phyloP scores from a whole-genome alignment of 352 stramenopile species.

The Phytopythium oedochilum region DNA sequence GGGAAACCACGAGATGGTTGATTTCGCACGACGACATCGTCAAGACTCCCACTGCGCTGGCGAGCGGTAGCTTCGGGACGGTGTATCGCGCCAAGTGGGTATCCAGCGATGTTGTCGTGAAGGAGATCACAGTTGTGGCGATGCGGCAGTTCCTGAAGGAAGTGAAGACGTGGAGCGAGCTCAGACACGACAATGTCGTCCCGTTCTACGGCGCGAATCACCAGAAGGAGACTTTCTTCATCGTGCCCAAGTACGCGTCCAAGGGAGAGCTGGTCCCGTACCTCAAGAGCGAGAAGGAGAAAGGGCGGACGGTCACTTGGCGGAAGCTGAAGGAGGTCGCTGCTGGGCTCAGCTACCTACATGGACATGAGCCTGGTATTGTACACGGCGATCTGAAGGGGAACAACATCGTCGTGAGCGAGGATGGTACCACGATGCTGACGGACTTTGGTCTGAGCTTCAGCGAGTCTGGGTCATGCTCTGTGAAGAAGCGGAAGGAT shows the following conservation, averaged over 20 bases:
- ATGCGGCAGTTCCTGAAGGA: constrained; percentile 9
- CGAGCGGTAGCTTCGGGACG: constrained; percentile 2
- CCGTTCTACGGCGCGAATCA: constrained; percentile 15
- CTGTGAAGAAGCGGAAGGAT: neutral
- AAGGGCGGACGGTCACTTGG: constrained; percentile 3
- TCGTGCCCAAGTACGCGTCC: constrained; percentile 11
- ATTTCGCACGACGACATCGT: constrained; percentile 3
- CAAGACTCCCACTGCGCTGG: neutral
- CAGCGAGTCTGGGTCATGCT: constrained; percentile 2
- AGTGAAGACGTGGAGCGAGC: constrained; percentile 10
- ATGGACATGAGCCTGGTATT: constrained; percentile 9
- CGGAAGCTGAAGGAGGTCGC: constrained; percentile 10
- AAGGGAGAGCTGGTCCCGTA: constrained; percentile 12
- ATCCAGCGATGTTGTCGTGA: constrained; percentile 9
- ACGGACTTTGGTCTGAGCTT: constrained; percentile 9
- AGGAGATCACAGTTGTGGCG: constrained; percentile 8
- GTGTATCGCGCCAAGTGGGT: constrained; percentile 13
- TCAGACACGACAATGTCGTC: constrained; percentile 13
- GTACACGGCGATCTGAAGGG: constrained; percentile 21
- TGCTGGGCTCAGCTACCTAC: constrained; percentile 13
- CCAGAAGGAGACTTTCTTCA: constrained; percentile 12
- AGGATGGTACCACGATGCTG: constrained; percentile 3
- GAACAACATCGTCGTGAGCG: constrained; percentile 1
- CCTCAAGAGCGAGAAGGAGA: constrained; percentile 6
- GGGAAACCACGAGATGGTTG: constrained; percentile 5